Conservation (phyloP, 2,329 filamentous ascomycete species). For the Nannizziopsis arthrosporioides region DNA sequence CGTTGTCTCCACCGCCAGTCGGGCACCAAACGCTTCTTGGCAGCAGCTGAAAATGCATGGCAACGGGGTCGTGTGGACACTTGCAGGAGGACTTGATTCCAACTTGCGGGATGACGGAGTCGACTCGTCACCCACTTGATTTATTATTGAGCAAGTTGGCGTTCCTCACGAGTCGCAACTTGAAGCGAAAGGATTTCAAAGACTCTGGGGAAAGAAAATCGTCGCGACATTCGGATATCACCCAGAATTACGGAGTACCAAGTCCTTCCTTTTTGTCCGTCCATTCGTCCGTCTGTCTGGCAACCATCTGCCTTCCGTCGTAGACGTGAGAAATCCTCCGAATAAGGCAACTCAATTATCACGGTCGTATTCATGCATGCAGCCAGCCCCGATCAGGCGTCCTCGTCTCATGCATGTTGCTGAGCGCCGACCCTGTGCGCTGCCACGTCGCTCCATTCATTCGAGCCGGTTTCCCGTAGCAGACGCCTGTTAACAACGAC, state of each 20-base stretch:
- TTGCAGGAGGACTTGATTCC: neutral
- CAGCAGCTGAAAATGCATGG: neutral
- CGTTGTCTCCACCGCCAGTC: too few species aligned
- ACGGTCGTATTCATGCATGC: constrained; percentile 4
- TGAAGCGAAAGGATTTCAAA: too few species aligned
- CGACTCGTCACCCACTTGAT: neutral
- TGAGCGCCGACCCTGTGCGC: neutral
- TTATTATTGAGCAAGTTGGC: too few species aligned
- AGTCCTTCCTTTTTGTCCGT: neutral
- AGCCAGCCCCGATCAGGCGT: constrained; percentile 4
- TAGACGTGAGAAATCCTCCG: neutral
- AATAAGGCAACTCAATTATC: neutral
- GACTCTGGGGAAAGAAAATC: too few species aligned
- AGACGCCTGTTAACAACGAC: neutral
- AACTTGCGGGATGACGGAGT: neutral
- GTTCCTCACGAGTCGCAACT: too few species aligned
- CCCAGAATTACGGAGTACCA: too few species aligned
- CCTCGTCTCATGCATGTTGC: neutral
- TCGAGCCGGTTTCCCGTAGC: neutral
- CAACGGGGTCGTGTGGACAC: constrained; percentile 3
- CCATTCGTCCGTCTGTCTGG: neutral
- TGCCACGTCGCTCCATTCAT: constrained; percentile 8
- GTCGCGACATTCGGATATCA: too few species aligned
- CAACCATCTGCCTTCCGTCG: too few species aligned
- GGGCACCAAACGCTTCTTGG: constrained; percentile 8